Evolutionary conservation across 2,329 filamentous ascomycete species (phyloP).

Genomic region (Colletotrichum sp.): DNA sequence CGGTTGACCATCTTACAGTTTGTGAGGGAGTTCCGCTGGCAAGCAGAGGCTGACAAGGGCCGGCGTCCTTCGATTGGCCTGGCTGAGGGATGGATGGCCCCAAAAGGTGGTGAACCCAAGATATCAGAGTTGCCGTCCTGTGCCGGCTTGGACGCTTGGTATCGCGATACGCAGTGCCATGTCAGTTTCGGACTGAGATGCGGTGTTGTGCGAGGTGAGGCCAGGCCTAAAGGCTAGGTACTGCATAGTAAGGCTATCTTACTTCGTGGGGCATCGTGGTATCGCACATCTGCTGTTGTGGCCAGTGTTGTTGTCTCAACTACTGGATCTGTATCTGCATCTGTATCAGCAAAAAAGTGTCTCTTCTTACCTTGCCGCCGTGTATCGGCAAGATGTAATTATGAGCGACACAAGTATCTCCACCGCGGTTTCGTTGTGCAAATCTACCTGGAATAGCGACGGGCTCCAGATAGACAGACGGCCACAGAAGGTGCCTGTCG

Average conservation of each 20-base stretch:
- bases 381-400: not conserved
- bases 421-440: not conserved
- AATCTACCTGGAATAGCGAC: not conserved
- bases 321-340: not conserved
- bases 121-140: not conserved
- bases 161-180: not conserved
- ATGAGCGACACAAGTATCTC: slow-evolving; percentile 4
- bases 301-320: not conserved
- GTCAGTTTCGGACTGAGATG: not conserved
- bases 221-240: not conserved
- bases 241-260: too few relatives aligned
- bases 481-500: not conserved
- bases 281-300: not conserved
- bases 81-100: not conserved
- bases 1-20: not conserved
- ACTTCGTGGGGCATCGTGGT: not conserved
- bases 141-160: slow-evolving; percentile 9
- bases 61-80: not conserved
- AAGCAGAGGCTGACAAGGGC: not conserved
- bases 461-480: not conserved
- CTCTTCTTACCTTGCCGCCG: not conserved
- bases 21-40: not conserved
- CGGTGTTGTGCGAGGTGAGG: not conserved
- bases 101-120: not conserved
- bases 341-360: not conserved